A percentile compares a stretch with the other conserved stretches of the same genome.
Evolutionary conservation across 108 stramenopile genomes (phyloP).

Genomic region (Cylindrotheca closterium): DNA sequence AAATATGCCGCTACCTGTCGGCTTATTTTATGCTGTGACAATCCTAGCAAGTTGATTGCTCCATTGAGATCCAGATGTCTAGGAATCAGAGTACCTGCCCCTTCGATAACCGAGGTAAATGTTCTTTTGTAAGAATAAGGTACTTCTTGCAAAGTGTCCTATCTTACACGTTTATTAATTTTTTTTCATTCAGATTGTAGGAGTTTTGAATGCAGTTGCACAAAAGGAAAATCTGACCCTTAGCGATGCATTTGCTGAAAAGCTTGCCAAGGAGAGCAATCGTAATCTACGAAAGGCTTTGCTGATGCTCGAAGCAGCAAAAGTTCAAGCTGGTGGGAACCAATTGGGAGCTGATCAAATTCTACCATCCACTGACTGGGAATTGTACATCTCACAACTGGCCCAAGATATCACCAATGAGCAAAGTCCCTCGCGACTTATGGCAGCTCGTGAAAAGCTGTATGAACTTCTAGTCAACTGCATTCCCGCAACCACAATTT

Average conservation of each 20-base stretch:
- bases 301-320: conserved; percentile 94
- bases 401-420: conserved; percentile 82
- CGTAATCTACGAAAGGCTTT: conserved; percentile 96
- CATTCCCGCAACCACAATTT: conserved; percentile 93
- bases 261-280: conserved; percentile 67
- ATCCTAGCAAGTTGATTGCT: conserved; percentile 90
- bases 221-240: conserved; percentile 74
- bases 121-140: background rate
- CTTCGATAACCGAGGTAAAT: conserved; percentile 70
- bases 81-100: conserved; percentile 92
- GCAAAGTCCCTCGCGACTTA: conserved; percentile 85
- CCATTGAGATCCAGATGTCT: conserved; percentile 95
- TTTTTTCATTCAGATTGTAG: conserved; percentile 47
- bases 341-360: conserved; percentile 38
- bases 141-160: background rate
- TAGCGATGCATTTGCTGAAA: conserved; percentile 73
- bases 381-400: conserved; percentile 89
- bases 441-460: conserved; percentile 90
- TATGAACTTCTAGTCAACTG: conserved; percentile 98
- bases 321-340: conserved; percentile 67
- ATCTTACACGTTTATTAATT: background rate
- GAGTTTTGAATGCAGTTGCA: conserved; percentile 73
- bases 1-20: conserved; percentile 93
- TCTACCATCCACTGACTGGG: conserved; percentile 91
- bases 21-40: conserved; percentile 91